Base-by-base conservation (phyloP, 495 filamentous ascomycete species). In the Terfezia boudieri region DNA sequence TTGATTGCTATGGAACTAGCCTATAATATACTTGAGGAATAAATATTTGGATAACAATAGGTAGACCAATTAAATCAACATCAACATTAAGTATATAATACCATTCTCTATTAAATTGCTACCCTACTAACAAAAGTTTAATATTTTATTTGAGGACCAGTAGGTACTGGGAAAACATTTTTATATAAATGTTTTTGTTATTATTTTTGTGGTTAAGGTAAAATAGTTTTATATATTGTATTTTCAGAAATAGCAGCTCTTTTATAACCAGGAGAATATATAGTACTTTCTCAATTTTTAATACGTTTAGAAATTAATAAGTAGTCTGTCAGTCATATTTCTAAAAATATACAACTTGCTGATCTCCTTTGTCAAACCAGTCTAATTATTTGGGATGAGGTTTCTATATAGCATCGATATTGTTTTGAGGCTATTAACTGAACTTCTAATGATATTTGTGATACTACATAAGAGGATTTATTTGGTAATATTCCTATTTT, bases 201-300 rank as follows among this genome's bases (percentile, higher is more conserved):
- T 37, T 54, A 57, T 48, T 61, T 54, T 52, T 37, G 37, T 41
- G 36, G 9, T 12, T 23, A 54, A 46, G 53, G 54, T 2, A 59
- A 59, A 32, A 57, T 49, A 16, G 58, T 62, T 17, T 55, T 62
- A 23, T 62, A 35, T 48, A 37, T 60, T 38, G 58, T 48, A 37
- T 60, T 43, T 55, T 60, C 51, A 9, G 50, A 55, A 43, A 62
- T 62, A 20, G 20, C 20, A 20, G 20, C 20, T 20, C 20, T 20
- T 20, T 2, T 20, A 20, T 20, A 1, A 20, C 20, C 20, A 20
- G 20, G 20, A 20, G 20, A 2, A 20, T 2, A 2, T 20, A 20
- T 2, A 20, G 20, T 2, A 20, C 20, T 1, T 20, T 20, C 20
- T 20, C 20, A 2, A 20, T 20, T 20, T 20, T 20, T 2, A 20